phyloP scores from a whole-genome alignment of 768 basidiomycete genomes.

The Coprinopsis marcescibilis region DNA sequence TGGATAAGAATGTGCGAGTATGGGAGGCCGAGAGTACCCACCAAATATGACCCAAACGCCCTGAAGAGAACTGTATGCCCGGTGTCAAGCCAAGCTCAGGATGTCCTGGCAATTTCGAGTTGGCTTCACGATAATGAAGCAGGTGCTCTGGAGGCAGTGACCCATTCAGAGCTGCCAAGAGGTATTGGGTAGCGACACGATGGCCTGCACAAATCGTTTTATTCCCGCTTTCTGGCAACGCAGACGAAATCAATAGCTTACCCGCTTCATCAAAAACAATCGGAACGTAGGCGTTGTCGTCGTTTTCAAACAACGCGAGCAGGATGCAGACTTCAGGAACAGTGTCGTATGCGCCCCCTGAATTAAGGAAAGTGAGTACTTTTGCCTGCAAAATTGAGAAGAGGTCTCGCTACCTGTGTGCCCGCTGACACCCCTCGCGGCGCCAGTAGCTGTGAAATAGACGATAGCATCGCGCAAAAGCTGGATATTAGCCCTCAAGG shows the following conservation, averaged over 20 bases:
- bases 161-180: conserved; percentile 75
- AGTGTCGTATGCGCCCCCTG: conserved; percentile 67
- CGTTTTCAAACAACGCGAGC: conserved; percentile 61
- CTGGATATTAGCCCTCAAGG: conserved; percentile 65
- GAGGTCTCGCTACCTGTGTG: conserved; percentile 55
- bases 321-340: conserved; percentile 82
- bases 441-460: conserved; percentile 79
- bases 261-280: conserved; percentile 81
- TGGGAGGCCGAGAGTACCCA: conserved; percentile 17
- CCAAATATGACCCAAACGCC: conserved; percentile 92
- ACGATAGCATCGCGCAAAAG: conserved; percentile 82
- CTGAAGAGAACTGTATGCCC: conserved; percentile 91
- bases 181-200: conserved; percentile 86
- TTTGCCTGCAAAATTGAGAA: background rate
- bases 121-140: conserved; percentile 78
- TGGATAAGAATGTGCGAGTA: background rate
- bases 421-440: conserved; percentile 81
- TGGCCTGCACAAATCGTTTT: conserved; percentile 46
- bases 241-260: conserved; percentile 18
- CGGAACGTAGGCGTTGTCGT: conserved; percentile 56
- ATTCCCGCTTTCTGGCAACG: background rate
- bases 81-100: conserved; percentile 87
- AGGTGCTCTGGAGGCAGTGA: conserved; percentile 68
- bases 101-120: conserved; percentile 84
- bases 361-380: conserved; percentile 3